Conservation (phyloP, 306 rosid species). For the Cicer bijugum region DNA sequence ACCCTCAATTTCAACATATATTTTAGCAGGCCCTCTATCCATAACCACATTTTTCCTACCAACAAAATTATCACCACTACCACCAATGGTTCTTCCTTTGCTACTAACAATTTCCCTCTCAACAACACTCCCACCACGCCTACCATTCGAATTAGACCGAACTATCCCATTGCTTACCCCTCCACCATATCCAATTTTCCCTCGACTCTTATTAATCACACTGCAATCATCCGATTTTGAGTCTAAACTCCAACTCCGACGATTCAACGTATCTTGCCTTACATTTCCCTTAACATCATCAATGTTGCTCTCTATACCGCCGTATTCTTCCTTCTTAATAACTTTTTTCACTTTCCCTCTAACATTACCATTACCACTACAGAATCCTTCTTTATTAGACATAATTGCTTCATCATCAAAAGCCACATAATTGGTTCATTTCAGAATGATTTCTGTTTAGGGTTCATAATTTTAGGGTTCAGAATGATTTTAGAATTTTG, state of each 20-base stretch:
- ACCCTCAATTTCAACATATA: constrained; percentile 44
- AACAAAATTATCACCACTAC: constrained; percentile 41
- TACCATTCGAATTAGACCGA: constrained; percentile 18
- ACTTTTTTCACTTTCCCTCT: constrained; percentile 40
- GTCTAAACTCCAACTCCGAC: constrained; percentile 43
- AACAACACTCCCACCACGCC: constrained; percentile 4
- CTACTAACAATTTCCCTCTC: constrained; percentile 36
- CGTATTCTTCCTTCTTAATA: constrained; percentile 41
- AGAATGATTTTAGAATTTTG: too few relatives aligned
- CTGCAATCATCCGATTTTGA: constrained; percentile 37
- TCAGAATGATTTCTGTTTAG: too few relatives aligned
- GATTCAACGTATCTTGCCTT: constrained; percentile 43
- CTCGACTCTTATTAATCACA: constrained; percentile 21
- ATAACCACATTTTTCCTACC: constrained; percentile 31
- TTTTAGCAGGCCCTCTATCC: constrained; percentile 43
- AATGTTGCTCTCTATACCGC: constrained; percentile 38
- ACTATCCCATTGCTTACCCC: constrained; percentile 35
- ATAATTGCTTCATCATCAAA: constrained; percentile 11
- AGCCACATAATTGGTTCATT: too few relatives aligned
- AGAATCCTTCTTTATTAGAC: constrained; percentile 32
- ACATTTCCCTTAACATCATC: constrained; percentile 45
- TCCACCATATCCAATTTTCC: constrained; percentile 38
- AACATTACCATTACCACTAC: constrained; percentile 19
- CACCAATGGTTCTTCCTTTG: constrained; percentile 39
- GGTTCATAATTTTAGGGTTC: too few relatives aligned